A percentile compares a stretch with the other conserved stretches of the same genome.
These are phyloP conservation scores for Luvunga scandens DNA, from an alignment of 345 rosid genomes.

Conservation along the genomic window DNA sequence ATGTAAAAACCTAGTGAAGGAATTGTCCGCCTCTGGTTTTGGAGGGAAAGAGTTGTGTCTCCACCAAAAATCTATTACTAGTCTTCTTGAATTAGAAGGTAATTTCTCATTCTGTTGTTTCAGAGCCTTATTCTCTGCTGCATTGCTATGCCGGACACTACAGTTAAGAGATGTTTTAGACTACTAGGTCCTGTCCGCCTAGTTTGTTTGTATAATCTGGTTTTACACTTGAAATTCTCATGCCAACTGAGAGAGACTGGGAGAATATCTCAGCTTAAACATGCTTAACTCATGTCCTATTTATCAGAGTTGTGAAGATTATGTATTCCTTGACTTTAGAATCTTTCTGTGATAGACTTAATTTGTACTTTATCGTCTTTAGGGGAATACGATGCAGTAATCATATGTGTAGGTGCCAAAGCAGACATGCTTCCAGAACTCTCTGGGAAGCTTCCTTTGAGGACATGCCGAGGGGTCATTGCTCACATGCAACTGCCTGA, in stretches of 20 bases:
- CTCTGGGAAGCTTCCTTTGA: slow-evolving; percentile 77
- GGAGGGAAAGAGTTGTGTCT: slow-evolving; percentile 47
- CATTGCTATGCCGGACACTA: neutral
- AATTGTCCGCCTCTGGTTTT: slow-evolving; percentile 29
- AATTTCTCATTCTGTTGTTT: neutral
- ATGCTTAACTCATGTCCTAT: neutral
- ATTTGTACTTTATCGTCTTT: slow-evolving; percentile 3
- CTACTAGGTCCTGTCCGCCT: neutral
- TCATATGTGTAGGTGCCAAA: slow-evolving; percentile 85
- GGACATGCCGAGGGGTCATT: slow-evolving; percentile 88
- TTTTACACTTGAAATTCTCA: neutral
- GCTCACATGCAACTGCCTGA: slow-evolving; percentile 60
- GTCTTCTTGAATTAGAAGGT: slow-evolving; percentile 74
- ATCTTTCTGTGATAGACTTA: neutral
- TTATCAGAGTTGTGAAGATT: neutral
- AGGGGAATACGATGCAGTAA: slow-evolving; percentile 77
- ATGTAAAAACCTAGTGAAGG: slow-evolving; percentile 57
- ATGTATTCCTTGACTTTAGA: neutral
- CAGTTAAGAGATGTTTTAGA: neutral
- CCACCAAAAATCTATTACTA: slow-evolving; percentile 48
- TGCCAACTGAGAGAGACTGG: neutral
- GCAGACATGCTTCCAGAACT: slow-evolving; percentile 65
- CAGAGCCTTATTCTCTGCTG: neutral
- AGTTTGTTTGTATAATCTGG: neutral
- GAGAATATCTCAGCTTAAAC: neutral